Percentiles rank a stretch among this genome's conserved stretches.
Conservation (phyloP, 23 red algal genomes). For the Agarophyton chilense region DNA sequence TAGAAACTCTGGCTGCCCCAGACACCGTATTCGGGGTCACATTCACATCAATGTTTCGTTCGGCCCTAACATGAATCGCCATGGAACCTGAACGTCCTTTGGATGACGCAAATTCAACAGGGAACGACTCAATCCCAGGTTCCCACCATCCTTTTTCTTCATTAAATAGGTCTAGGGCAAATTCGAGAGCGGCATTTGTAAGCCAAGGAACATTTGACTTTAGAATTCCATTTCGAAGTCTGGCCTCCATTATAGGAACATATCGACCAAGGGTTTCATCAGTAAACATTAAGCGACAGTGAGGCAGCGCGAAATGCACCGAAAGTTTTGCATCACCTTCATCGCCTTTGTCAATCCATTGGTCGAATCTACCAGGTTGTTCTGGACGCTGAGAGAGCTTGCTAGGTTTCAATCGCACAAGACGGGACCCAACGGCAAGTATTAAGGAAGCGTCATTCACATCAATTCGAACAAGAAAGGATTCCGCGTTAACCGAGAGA, state of each 20-base stretch:
- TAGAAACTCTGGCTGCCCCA: slow-evolving; percentile 71
- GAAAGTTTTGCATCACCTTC: slow-evolving; percentile 67
- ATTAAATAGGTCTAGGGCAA: slow-evolving; percentile 84
- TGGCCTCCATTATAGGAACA: slow-evolving; percentile 82
- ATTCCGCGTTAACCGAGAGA: slow-evolving; percentile 75
- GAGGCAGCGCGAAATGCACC: slow-evolving; percentile 62
- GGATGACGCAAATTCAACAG: slow-evolving; percentile 66
- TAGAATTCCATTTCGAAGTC: slow-evolving; percentile 46
- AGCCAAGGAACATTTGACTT: slow-evolving; percentile 77
- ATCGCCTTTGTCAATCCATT: slow-evolving; percentile 65
- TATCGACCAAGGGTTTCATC: slow-evolving; percentile 73
- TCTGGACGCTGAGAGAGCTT: slow-evolving; percentile 53
- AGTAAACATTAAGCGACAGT: slow-evolving; percentile 78
- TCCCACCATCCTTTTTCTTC: slow-evolving; percentile 90
- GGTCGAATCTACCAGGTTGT: slow-evolving; percentile 61
- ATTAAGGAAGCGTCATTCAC: slow-evolving; percentile 74
- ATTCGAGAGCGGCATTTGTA: slow-evolving; percentile 45
- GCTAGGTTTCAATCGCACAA: slow-evolving; percentile 49
- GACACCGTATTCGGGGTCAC: slow-evolving; percentile 77
- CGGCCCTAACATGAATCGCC: slow-evolving; percentile 63
- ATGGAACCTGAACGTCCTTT: slow-evolving; percentile 68
- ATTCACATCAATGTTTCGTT: slow-evolving; percentile 77
- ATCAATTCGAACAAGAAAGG: slow-evolving; percentile 70
- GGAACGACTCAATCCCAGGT: slow-evolving; percentile 75
- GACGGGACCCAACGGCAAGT: slow-evolving; percentile 64